Base-by-base conservation (phyloP, 176 grass and related monocot species). In the Eleusine coracana region DNA sequence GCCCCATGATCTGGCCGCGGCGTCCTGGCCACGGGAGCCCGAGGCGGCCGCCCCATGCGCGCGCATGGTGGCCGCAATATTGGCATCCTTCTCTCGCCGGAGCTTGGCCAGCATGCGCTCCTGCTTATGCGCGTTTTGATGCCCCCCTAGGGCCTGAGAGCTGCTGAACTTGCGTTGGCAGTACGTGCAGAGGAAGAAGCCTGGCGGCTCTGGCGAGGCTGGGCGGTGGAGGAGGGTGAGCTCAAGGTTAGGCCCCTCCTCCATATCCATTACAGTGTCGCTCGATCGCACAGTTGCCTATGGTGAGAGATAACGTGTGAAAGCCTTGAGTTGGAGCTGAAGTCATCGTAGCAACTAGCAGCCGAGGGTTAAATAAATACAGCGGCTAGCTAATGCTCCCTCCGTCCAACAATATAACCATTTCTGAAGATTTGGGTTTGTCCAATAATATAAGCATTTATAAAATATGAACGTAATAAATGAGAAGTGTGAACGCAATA, bases 41-140 rank as follows among this genome's bases (percentile, higher is more conserved):
- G 48, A 3, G 60, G 75, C 29, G 10, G 65, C 40, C 31, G 29
- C 42, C 52, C 77, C 81, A 16, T 87, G 78, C 40, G n/a, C 44
- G 68, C 55, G 79, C 78, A 74, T 36, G 6, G 72, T 65, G 45
- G 80, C n/a, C 34, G 84, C 84, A 58, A 90, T 2, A 34, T 34
- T 34, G 31, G 44, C 44, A 0, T 8, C 44, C 9, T 11, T 68
- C 83, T 95, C 85, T 45, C 90, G 49, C 16, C 85, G 66, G 50
- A 70, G 88, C 76, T 89, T 96, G 66, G 86, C 89, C 21, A 96
- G 67, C 91, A 77, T 92, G 68, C 96, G 76, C 86, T 99, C 93
- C 48, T 92, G 76, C 90, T 97, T 97, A 88, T 97, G 95, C 29
- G 95, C 95, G 64, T 97, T 97, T 86, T 97, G 95, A 71, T 97